Conservation (phyloP, 768 basidiomycete species). For the Pleurotus giganteus region DNA sequence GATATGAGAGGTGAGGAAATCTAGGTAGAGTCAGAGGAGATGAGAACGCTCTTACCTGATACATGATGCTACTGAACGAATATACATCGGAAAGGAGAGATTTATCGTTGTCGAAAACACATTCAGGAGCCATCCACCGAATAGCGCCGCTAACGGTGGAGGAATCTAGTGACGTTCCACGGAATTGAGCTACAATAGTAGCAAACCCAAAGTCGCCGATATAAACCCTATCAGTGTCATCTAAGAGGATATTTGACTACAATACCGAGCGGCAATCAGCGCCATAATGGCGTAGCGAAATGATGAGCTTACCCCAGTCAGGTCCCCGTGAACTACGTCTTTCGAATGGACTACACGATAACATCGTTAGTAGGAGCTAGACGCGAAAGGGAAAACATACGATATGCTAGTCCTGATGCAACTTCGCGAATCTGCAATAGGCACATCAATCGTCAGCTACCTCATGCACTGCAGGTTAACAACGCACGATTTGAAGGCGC, state of each 20-base stretch:
- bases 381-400: not conserved
- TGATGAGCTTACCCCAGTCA: not conserved
- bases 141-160: not conserved
- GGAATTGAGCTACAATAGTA: not conserved
- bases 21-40: not conserved
- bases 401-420: not conserved
- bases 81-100: slow-evolving; percentile 27
- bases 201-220: slow-evolving; percentile 1
- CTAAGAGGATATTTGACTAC: slow-evolving; percentile 1
- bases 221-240: not conserved
- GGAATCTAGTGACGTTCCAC: not conserved
- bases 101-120: not conserved
- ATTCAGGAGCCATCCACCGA: slow-evolving; percentile 7
- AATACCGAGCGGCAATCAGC: not conserved
- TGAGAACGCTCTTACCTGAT: slow-evolving; percentile 12
- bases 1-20: not conserved
- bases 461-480: not conserved
- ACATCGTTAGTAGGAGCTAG: not conserved
- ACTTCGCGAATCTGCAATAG: not conserved
- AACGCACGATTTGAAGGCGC: slow-evolving; percentile 7
- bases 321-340: slow-evolving; percentile 1
- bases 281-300: too few relatives aligned
- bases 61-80: slow-evolving; percentile 33
- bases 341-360: not conserved
- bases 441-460: not conserved